Base-by-base conservation (phyloP, 2,329 filamentous ascomycete genomes). In the Phaeoacremonium minimum region DNA sequence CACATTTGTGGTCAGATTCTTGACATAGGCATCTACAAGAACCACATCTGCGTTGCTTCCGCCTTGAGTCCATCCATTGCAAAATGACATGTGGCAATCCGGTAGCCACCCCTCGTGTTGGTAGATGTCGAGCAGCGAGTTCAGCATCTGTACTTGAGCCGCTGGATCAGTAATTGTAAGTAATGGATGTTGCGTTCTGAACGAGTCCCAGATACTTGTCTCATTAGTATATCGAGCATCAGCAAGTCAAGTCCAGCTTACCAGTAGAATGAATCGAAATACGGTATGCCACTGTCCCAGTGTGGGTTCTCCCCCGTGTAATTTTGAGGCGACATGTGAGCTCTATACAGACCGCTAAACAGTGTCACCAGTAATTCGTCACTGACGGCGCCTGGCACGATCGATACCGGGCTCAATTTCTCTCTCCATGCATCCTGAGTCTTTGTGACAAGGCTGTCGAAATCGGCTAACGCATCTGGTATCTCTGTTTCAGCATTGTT, bases 71-170 rank as follows among this genome's bases (percentile, higher is more conserved):
- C 71, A 81, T 2, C 81, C 81, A 50, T 80, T 80, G 55, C 74
- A 81, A 2, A 82, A 64, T 14, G 71, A 77, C 79, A 85, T 85
- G 37, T 79, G 73, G 48, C 80, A 85, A 53, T 85, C 82, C 0
- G 81, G 82, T 9, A 85, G 57, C 60, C 76, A 83, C 2, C 81
- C 81, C 50, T 80, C 72, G 50, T 82, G 69, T 32, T 67, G 61
- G 49, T 84, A 85, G 9, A 75, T 83, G 45, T 85, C 80, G 3
- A 85, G 63, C 15, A 85, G 59, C 40, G 75, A 79, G 30, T 77
- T 69, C 17, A 84, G 66, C 72, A 85, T 81, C 38, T 69, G 61
- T 0, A 73, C 69, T 49, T 83, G 75, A 7, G 73, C 72, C 4
- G 60, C 37, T 0, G 81, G 80, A 46, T 85, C 80, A 6, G 84